A percentile compares a stretch with the other conserved stretches of the same genome.
These are phyloP conservation scores for Coemansia umbellata DNA, from an alignment of 192 early-diverging fungal genomes.

Conservation along the genomic window DNA sequence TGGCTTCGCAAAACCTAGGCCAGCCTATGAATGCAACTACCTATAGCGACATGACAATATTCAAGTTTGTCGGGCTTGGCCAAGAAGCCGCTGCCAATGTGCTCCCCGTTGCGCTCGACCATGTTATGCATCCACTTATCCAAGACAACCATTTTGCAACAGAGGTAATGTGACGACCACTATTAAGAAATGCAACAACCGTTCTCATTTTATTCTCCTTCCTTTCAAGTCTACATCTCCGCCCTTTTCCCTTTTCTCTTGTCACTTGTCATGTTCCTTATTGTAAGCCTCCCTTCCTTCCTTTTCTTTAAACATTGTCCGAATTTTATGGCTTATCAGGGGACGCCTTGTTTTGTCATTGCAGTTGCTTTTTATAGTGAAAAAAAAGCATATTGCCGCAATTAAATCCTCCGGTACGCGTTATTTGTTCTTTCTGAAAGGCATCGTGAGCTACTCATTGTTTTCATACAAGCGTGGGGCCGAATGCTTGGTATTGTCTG, in stretches of 20 bases:
- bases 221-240: no score
- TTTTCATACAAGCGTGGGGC: no score
- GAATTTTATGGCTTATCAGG: no score
- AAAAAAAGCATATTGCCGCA: no score
- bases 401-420: no score
- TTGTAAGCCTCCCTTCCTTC: neutral
- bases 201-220: neutral
- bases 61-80: slow-evolving; percentile 65
- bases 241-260: neutral
- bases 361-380: no score
- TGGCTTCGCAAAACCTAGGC: slow-evolving; percentile 68
- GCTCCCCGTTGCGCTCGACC: slow-evolving; percentile 76
- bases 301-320: no score
- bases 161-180: slow-evolving; percentile 54
- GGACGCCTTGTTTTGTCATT: no score
- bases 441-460: no score
- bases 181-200: no score
- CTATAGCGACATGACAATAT: slow-evolving; percentile 63
- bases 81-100: slow-evolving; percentile 69
- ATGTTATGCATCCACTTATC: slow-evolving; percentile 73
- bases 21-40: slow-evolving; percentile 71
- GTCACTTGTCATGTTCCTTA: neutral
- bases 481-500: no score
- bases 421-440: no score
- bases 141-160: slow-evolving; percentile 71